These are phyloP conservation scores for Sclerotinia borealis DNA, from an alignment of 2,329 filamentous ascomycete genomes.

Conservation along the genomic window DNA sequence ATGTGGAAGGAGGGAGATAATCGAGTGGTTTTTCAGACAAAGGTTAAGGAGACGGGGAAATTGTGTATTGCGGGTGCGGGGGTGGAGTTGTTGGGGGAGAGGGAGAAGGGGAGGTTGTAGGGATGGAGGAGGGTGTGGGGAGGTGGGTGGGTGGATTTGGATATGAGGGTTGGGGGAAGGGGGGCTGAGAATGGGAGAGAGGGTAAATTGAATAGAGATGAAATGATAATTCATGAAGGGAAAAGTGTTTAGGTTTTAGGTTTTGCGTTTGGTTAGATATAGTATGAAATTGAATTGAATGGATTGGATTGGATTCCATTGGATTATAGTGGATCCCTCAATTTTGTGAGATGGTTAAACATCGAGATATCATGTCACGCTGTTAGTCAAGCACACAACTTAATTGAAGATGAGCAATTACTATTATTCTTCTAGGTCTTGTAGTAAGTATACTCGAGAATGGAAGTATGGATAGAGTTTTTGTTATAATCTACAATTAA, in stretches of 20 bases:
- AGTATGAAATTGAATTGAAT: too few relatives aligned
- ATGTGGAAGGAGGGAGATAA: conserved; percentile 86
- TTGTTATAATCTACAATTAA: too few relatives aligned
- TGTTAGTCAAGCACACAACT: too few relatives aligned
- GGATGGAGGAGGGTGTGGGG: background rate
- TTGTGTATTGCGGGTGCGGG: conserved; percentile 75
- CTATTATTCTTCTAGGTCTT: too few relatives aligned
- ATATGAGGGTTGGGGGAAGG: too few relatives aligned
- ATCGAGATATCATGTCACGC: too few relatives aligned
- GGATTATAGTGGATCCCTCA: too few relatives aligned
- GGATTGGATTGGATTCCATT: too few relatives aligned
- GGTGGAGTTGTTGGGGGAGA: conserved; percentile 52
- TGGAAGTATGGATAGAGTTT: too few relatives aligned
- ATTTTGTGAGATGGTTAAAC: too few relatives aligned
- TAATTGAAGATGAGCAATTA: too few relatives aligned
- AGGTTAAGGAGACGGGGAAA: conserved; percentile 90
- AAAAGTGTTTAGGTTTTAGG: background rate
- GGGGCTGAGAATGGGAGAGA: background rate
- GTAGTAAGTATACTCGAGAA: too few relatives aligned
- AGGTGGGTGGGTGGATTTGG: background rate
- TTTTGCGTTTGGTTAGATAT: background rate
- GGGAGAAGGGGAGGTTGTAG: conserved; percentile 8
- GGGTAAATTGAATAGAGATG: background rate
- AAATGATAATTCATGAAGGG: background rate
- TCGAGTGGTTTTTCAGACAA: conserved; percentile 77